phyloP scores from a whole-genome alignment of 805 yeast species.

The Maudiozyma pseudohumilis region DNA sequence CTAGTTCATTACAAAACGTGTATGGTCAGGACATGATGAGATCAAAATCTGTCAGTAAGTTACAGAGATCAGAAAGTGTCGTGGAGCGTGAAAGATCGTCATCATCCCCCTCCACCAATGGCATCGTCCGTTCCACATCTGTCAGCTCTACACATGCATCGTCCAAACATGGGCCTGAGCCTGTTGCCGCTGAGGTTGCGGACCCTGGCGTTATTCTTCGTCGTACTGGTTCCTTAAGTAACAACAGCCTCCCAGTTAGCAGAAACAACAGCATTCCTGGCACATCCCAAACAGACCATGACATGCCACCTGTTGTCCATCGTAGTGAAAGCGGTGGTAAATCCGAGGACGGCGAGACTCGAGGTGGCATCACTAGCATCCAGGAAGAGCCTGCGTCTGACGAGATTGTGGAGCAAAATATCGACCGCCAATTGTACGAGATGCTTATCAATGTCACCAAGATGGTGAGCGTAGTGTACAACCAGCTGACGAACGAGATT shows the following conservation, averaged over 20 bases:
- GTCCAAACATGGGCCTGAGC: neutral
- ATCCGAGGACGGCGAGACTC: neutral
- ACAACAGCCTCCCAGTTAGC: too few relatives aligned
- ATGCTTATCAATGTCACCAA: conserved; percentile 52
- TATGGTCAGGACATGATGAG: conserved; percentile 1
- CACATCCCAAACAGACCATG: neutral
- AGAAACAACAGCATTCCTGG: neutral
- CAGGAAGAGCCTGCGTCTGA: neutral
- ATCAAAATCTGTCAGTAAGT: neutral
- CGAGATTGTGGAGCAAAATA: conserved; percentile 36
- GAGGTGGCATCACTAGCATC: neutral
- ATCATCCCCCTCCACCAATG: neutral
- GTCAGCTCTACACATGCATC: neutral
- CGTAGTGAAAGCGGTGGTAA: neutral
- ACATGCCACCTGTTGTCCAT: neutral
- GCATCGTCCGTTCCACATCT: neutral
- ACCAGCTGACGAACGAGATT: conserved; percentile 61
- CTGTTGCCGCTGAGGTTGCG: neutral
- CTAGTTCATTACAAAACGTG: neutral
- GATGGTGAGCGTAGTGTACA: conserved; percentile 68
- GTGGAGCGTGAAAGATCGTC: conserved; percentile 1
- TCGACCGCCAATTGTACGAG: conserved; percentile 58
- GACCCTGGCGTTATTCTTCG: too few relatives aligned
- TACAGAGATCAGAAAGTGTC: conserved; percentile 2
- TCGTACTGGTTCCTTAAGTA: too few relatives aligned